A percentile compares a stretch with the other conserved stretches of the same genome.
These are phyloP conservation scores for Leccinellum albellum DNA, from an alignment of 768 basidiomycete genomes.

Conservation along the genomic window DNA sequence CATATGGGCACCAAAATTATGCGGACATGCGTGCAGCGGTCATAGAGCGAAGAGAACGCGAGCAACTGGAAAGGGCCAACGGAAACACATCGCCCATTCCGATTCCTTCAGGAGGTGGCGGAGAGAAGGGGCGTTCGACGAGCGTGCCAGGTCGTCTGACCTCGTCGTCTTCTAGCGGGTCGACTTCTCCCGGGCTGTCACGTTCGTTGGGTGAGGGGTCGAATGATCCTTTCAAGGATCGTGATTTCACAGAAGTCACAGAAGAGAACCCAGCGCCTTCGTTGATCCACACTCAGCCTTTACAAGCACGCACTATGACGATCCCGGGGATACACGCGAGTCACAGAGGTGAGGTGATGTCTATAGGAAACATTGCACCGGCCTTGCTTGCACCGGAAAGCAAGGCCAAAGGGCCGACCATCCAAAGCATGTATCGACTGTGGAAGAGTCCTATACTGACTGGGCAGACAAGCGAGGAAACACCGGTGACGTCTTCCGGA, in stretches of 20 bases:
- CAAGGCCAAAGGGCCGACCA: conserved; percentile 46
- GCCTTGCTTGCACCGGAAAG: conserved; percentile 38
- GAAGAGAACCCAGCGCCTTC: conserved; percentile 32
- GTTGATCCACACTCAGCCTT: conserved; percentile 71
- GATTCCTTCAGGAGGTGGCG: conserved; percentile 27
- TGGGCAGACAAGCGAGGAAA: conserved; percentile 25
- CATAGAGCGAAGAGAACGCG: conserved; percentile 55
- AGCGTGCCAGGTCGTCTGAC: conserved; percentile 26
- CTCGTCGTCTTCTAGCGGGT: conserved; percentile 21
- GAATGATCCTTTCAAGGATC: conserved; percentile 29
- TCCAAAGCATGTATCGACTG: conserved; percentile 69
- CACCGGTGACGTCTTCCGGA: conserved; percentile 3
- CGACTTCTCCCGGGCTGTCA: conserved; percentile 31
- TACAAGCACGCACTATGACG: conserved; percentile 73
- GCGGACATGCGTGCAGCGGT: conserved; percentile 78
- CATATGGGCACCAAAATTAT: conserved; percentile 55
- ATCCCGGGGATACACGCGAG: conserved; percentile 86
- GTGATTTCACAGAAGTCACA: conserved; percentile 28
- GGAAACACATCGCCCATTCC: conserved; percentile 32
- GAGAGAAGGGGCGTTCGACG: conserved; percentile 24
- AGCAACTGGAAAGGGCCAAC: conserved; percentile 23
- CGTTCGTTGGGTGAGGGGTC: conserved; percentile 31
- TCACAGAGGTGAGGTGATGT: conserved; percentile 82
- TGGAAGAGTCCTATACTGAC: conserved; percentile 56
- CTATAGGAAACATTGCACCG: conserved; percentile 71